Evolutionary conservation across 768 basidiomycete species (phyloP), one percentile per base, ranked within the genome.

Genomic region (Macrolepiota albuminosa): DNA sequence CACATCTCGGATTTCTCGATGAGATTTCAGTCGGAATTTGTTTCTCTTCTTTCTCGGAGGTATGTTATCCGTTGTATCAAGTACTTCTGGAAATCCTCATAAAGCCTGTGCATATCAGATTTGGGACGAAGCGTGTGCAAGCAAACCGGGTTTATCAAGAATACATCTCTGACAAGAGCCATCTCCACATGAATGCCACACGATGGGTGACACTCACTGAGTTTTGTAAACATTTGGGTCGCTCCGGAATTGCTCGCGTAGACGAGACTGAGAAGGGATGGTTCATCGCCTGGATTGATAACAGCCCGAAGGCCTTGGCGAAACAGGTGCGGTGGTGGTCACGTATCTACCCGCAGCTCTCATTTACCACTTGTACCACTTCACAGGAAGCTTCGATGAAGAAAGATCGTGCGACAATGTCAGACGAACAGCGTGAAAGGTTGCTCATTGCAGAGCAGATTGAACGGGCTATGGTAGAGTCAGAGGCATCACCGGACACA

Each of bases 221-320:
- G 71, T 99, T 98, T 65, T 80, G 84, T 65, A 95, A 96, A 73
- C 85, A 94, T 66, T 80, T 99, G 34, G 95, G 96, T 2, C 80
- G 93, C 40, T 76, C 80, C 1, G 95, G 97, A 37, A 79, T 97
- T 57, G 92, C 89, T 5, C 84, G 91, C 64, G 97, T 97, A 31
- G 97, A 98, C 69, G 96, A 98, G 76, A 98, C 94, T 48, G 97
- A 98, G 76, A 97, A 99, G 76, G 97, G 97, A 0, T 95, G 92
- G 87, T 99, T 95, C 72, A 81, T 99, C 62, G 86, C 89, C 39
- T 99, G 97, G 97, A 91, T 99, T 56, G 97, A 99, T 73, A 98
- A 83, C 73, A 91, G 91, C 59, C 97, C 97, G 14, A 92, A 94
- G 67, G 94, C 97, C 2, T 78, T 99, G 37, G 93, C 91, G 8